Evolutionary conservation across 2,329 filamentous ascomycete species (phyloP).

Genomic region (Xylaria sp.): DNA sequence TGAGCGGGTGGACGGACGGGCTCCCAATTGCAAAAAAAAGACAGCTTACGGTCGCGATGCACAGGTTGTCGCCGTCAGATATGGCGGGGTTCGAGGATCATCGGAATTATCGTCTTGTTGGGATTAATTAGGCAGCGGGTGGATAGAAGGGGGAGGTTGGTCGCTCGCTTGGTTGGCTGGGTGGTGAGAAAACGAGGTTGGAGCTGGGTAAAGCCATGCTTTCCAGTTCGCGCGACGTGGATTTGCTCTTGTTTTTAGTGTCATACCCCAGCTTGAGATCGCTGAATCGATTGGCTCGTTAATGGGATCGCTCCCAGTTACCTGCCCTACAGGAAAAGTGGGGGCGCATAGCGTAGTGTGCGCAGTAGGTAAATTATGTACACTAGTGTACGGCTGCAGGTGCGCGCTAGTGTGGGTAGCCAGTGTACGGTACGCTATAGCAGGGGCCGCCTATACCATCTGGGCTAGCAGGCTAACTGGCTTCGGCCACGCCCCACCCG

Average conservation of each 20-base stretch:
- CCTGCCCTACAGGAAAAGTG: background rate
- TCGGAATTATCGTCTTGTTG: constrained; percentile 22
- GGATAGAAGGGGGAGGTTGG: constrained; percentile 20
- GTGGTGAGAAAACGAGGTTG: background rate
- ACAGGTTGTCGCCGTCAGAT: constrained; percentile 23
- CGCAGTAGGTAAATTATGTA: background rate
- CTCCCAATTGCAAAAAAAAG: background rate
- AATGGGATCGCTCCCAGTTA: background rate
- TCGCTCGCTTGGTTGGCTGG: constrained; percentile 25
- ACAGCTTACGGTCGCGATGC: constrained; percentile 27
- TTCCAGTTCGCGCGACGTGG: background rate
- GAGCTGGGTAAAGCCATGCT: background rate
- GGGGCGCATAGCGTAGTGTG: background rate
- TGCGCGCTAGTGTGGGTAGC: background rate
- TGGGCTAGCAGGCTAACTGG: background rate
- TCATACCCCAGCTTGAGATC: background rate
- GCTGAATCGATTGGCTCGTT: background rate
- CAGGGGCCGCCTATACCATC: too few species aligned
- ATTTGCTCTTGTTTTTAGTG: background rate
- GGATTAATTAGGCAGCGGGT: constrained; percentile 23
- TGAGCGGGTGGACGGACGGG: too few species aligned
- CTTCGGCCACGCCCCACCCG: background rate
- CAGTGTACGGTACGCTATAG: background rate
- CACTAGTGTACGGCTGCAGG: background rate
- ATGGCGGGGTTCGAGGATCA: constrained; percentile 27